These are phyloP conservation scores for Sordariomycetes sp. DNA, from an alignment of 2,329 filamentous ascomycete species.

Conservation along the genomic window DNA sequence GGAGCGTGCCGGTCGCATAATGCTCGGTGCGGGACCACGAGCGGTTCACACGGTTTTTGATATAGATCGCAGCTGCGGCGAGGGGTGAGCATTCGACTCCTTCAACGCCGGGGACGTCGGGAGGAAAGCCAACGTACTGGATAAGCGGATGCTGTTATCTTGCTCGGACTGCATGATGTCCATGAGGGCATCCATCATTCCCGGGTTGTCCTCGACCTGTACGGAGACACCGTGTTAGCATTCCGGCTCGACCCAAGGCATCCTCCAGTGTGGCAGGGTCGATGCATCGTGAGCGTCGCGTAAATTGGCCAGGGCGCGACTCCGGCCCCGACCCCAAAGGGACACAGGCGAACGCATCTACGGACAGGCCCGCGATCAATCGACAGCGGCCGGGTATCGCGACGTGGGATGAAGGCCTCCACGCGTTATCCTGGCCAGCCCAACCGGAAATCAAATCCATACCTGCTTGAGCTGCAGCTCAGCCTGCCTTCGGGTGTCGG, in stretches of 20 bases:
- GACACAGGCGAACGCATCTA: background rate
- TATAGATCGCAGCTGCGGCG: conserved; percentile 75
- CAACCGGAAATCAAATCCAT: conserved; percentile 19
- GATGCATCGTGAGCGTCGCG: background rate
- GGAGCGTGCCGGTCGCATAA: conserved; percentile 55
- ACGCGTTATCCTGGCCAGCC: background rate
- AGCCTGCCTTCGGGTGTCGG: conserved; percentile 64
- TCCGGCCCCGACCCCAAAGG: background rate
- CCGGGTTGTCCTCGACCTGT: conserved; percentile 80
- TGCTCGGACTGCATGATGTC: conserved; percentile 86
- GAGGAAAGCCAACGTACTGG: conserved; percentile 52
- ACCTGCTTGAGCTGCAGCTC: conserved; percentile 78
- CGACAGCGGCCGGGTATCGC: background rate
- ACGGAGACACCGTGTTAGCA: conserved; percentile 2
- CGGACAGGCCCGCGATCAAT: background rate
- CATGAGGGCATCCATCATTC: conserved; percentile 83
- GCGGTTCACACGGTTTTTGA: conserved; percentile 94
- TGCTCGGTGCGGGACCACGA: conserved; percentile 79
- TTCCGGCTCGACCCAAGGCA: background rate
- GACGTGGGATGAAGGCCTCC: background rate
- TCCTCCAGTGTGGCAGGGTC: background rate
- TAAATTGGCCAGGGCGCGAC: background rate
- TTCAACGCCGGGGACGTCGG: background rate
- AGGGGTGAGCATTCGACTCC: background rate
- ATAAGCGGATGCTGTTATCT: conserved; percentile 73